These are phyloP conservation scores for Irpex sp. DNA, from an alignment of 1,284 basidiomycete genomes.

Conservation along the genomic window DNA sequence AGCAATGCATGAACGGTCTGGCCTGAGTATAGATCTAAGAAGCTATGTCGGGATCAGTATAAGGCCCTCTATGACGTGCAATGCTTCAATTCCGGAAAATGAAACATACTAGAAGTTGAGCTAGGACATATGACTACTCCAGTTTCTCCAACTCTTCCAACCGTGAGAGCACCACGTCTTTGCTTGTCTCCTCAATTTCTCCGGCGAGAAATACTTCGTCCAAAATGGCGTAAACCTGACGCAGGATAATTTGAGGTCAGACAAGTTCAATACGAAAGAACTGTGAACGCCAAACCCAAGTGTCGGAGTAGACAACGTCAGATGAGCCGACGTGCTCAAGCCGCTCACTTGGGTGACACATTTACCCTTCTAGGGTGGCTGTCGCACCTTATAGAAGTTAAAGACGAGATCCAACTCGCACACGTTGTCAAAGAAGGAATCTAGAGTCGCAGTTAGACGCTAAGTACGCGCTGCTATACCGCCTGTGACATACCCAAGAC, in stretches of 20 bases:
- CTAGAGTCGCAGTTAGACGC: conserved; percentile 35
- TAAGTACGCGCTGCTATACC: background rate
- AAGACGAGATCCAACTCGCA: conserved; percentile 97
- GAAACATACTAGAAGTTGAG: conserved; percentile 1
- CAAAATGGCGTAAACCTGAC: conserved; percentile 90
- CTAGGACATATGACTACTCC: conserved; percentile 43
- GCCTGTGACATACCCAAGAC: conserved; percentile 72
- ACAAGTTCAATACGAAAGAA: background rate
- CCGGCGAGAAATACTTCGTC: conserved; percentile 99
- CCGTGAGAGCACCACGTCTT: conserved; percentile 88
- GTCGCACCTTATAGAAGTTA: conserved; percentile 92
- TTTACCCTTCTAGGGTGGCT: background rate
- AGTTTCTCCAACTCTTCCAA: conserved; percentile 90
- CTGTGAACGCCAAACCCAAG: background rate
- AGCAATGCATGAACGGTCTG: background rate
- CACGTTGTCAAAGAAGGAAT: conserved; percentile 97
- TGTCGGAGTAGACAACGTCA: background rate
- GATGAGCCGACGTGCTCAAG: background rate
- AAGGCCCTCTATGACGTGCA: background rate
- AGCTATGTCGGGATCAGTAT: background rate
- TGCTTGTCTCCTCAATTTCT: conserved; percentile 97
- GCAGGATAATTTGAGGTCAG: background rate
- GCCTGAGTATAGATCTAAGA: background rate
- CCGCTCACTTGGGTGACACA: background rate
- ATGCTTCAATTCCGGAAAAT: background rate